Conservation (phyloP, 345 rosid genomes). For the Cardamine resedifolia region DNA sequence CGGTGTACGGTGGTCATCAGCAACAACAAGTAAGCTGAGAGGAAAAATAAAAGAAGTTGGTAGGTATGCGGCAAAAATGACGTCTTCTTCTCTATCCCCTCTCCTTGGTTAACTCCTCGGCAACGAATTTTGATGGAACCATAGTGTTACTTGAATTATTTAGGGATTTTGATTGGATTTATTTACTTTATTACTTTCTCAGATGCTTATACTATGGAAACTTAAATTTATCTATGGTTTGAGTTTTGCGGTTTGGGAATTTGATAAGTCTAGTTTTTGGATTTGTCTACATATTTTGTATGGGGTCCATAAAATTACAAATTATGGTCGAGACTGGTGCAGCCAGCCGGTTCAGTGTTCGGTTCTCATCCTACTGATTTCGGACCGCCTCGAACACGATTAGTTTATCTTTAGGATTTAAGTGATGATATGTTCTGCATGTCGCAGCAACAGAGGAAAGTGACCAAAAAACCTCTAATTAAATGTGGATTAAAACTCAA, state of each 20-base stretch:
- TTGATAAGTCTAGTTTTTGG: not conserved
- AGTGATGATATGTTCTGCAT: too few species aligned
- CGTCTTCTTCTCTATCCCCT: slow-evolving; percentile 1
- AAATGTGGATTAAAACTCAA: too few species aligned
- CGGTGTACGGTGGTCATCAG: slow-evolving; percentile 72
- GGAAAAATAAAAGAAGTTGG: slow-evolving; percentile 2
- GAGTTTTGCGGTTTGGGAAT: not conserved
- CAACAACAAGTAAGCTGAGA: slow-evolving; percentile 82
- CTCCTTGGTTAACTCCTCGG: not conserved
- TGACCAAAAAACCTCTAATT: too few species aligned
- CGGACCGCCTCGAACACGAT: not conserved
- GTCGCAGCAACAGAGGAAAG: too few species aligned
- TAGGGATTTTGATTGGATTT: slow-evolving; percentile 32
- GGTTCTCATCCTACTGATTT: not conserved
- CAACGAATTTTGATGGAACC: slow-evolving; percentile 29
- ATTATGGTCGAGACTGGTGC: not conserved
- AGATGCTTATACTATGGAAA: slow-evolving; percentile 2
- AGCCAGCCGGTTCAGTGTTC: not conserved
- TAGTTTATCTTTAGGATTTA: not conserved
- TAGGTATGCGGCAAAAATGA: slow-evolving; percentile 21
- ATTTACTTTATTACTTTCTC: slow-evolving; percentile 12
- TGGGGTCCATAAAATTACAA: not conserved
- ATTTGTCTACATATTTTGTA: not conserved
- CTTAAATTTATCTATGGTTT: not conserved
- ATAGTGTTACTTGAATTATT: slow-evolving; percentile 17